Evolutionary conservation across 768 basidiomycete species (phyloP).

Genomic region (Russula sp.): DNA sequence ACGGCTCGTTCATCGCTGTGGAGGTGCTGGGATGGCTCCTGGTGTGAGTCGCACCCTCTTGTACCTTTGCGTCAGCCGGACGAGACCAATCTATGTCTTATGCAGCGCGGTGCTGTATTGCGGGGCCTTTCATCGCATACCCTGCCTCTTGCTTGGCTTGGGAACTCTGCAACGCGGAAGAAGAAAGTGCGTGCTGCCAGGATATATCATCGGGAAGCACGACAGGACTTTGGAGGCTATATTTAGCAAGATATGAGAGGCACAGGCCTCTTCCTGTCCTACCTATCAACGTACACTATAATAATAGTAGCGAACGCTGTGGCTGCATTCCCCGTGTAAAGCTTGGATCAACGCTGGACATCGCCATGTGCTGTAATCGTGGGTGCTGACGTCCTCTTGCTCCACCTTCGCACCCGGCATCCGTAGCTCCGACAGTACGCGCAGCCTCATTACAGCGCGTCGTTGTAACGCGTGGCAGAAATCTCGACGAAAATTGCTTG

Average conservation of each 20-base stretch:
- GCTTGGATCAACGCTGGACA: neutral
- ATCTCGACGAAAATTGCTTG: too few relatives aligned
- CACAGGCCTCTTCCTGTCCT: neutral
- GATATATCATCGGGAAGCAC: neutral
- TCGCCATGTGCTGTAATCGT: too few relatives aligned
- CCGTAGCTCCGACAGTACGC: too few relatives aligned
- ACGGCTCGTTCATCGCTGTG: conserved; percentile 14
- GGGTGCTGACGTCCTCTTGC: too few relatives aligned
- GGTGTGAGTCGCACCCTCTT: conserved; percentile 11
- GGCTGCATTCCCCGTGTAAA: neutral
- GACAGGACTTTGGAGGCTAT: neutral
- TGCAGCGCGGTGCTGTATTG: conserved; percentile 11
- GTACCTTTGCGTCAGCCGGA: neutral
- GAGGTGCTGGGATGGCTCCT: conserved; percentile 21
- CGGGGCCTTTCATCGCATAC: conserved; percentile 12
- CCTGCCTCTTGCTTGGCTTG: neutral
- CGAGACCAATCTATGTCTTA: neutral
- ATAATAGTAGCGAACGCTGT: neutral
- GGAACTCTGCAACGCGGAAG: neutral
- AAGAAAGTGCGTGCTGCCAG: neutral
- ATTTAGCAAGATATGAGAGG: neutral
- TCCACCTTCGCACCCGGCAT: neutral
- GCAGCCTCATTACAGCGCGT: too few relatives aligned
- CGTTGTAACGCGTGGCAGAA: too few relatives aligned
- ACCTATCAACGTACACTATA: neutral